phyloP scores from a whole-genome alignment of 2,329 filamentous ascomycete species.

The Colletotrichum abscissum region DNA sequence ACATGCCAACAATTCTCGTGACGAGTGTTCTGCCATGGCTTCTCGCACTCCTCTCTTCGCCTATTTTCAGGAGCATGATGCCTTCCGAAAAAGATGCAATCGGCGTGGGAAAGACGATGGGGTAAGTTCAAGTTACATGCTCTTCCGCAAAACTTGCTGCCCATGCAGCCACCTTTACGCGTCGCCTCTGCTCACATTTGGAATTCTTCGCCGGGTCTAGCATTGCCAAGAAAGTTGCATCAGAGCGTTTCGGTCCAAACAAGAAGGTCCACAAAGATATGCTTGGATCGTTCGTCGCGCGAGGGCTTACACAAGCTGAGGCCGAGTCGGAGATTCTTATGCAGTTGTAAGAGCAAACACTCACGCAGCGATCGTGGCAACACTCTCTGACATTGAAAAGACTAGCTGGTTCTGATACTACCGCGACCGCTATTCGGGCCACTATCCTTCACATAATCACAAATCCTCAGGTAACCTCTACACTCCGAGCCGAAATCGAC shows the following conservation, averaged over 20 bases:
- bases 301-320: conserved; percentile 51
- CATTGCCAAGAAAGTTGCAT: conserved; percentile 57
- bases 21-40: conserved; percentile 55
- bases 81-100: conserved; percentile 52
- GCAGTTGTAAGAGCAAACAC: conserved; percentile 43
- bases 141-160: no score
- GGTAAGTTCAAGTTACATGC: conserved; percentile 51
- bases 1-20: conserved; percentile 57
- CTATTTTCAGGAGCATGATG: conserved; percentile 52
- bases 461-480: conserved; percentile 56
- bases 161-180: not conserved
- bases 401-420: conserved; percentile 68
- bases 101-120: conserved; percentile 54
- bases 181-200: not conserved
- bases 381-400: conserved; percentile 39
- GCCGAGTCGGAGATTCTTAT: conserved; percentile 57
- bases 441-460: conserved; percentile 66
- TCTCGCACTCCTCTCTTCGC: conserved; percentile 51
- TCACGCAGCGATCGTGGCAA: no score
- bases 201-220: conserved; percentile 25
- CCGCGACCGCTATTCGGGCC: conserved; percentile 64
- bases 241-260: conserved; percentile 56
- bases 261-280: conserved; percentile 60
- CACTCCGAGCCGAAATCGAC: conserved; percentile 57
- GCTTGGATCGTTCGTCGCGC: conserved; percentile 56